Conservation (phyloP, 2,329 filamentous ascomycete species). For the Ilyonectria sp. region DNA sequence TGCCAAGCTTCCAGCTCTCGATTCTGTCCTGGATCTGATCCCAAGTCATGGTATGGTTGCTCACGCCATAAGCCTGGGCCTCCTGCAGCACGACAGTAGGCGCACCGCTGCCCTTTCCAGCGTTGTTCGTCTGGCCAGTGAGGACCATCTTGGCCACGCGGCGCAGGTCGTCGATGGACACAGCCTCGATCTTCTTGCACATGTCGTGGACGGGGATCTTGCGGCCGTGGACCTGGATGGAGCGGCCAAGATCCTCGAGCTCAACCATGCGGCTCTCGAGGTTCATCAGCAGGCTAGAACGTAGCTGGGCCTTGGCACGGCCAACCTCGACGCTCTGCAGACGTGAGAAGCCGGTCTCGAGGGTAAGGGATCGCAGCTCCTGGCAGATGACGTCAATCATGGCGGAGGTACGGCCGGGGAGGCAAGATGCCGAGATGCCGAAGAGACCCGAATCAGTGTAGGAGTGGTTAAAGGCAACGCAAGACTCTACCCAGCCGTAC, state of each 20-base stretch:
- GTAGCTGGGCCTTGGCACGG: conserved; percentile 96
- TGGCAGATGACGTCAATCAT: conserved; percentile 98
- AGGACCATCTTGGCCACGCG: conserved; percentile 86
- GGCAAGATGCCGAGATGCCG: conserved; percentile 90
- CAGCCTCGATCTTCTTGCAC: conserved; percentile 86
- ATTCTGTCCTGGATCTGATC: conserved; percentile 92
- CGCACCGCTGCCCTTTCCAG: conserved; percentile 84
- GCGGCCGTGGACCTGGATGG: conserved; percentile 95
- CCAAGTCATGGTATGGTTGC: conserved; percentile 81
- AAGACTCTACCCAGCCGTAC: conserved; percentile 96
- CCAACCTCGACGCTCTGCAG: conserved; percentile 85
- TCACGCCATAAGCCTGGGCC: conserved; percentile 81
- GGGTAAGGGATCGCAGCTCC: conserved; percentile 84
- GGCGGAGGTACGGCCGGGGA: conserved; percentile 80
- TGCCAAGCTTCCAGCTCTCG: conserved; percentile 85
- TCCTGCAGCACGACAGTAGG: conserved; percentile 97
- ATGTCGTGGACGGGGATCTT: conserved; percentile 95
- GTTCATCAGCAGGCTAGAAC: conserved; percentile 94
- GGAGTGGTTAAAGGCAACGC: conserved; percentile 95
- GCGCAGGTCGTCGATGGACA: conserved; percentile 86
- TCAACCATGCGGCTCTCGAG: conserved; percentile 97
- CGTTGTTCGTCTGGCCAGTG: conserved; percentile 81
- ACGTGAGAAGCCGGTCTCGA: conserved; percentile 80
- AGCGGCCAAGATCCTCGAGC: conserved; percentile 93
- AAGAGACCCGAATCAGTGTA: conserved; percentile 98